A percentile compares a stretch with the other conserved stretches of the same genome.
These are phyloP conservation scores for Leccinum disarticulatum DNA, from an alignment of 768 basidiomycete species.

Conservation along the genomic window DNA sequence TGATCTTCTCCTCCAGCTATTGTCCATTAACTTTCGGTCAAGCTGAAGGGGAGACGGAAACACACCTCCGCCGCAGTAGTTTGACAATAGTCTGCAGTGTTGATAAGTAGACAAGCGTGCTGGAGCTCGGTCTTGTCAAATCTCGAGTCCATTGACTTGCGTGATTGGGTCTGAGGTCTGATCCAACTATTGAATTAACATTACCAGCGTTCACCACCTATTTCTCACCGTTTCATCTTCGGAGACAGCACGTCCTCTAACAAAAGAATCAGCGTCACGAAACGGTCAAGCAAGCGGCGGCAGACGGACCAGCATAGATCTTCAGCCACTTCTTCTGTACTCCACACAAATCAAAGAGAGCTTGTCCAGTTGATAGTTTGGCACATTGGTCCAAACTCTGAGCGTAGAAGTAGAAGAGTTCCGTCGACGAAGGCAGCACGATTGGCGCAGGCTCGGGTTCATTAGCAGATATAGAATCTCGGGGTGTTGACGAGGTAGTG, in stretches of 20 bases:
- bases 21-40: background rate
- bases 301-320: conserved; percentile 78
- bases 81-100: conserved; percentile 97
- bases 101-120: conserved; percentile 86
- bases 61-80: conserved; percentile 83
- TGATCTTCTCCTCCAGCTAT: conserved; percentile 91
- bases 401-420: conserved; percentile 95
- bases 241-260: conserved; percentile 84
- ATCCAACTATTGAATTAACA: conserved; percentile 4
- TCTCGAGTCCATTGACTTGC: conserved; percentile 79
- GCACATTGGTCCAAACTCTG: conserved; percentile 95
- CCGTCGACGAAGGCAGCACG: conserved; percentile 91
- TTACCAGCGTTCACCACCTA: background rate
- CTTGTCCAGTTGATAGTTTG: conserved; percentile 80
- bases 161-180: conserved; percentile 44
- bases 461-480: conserved; percentile 39
- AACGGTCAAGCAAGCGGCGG: background rate
- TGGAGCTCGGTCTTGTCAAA: conserved; percentile 73
- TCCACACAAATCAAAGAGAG: conserved; percentile 76
- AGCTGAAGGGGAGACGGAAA: background rate
- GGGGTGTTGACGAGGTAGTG: conserved; percentile 31
- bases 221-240: conserved; percentile 65
- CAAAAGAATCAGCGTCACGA: background rate
- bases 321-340: conserved; percentile 93
- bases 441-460: conserved; percentile 51